Evolutionary conservation across 805 yeast genomes (phyloP).

Genomic region (Kazachstania bromeliacearum): DNA sequence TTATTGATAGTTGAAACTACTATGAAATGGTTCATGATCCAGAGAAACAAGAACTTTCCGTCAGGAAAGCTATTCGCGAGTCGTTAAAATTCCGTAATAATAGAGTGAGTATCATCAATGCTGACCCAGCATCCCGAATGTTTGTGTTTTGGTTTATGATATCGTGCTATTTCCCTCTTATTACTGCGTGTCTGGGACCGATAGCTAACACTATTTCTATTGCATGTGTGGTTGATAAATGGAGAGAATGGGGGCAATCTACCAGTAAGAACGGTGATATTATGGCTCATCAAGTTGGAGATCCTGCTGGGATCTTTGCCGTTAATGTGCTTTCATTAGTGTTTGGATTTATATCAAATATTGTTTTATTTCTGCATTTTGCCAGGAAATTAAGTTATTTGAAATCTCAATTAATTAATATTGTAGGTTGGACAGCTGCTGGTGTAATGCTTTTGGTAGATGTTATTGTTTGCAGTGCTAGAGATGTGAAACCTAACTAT

Average conservation of each 20-base stretch:
- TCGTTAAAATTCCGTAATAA: slow-evolving; percentile 17
- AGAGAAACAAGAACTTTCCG: neutral
- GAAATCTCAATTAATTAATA: slow-evolving; percentile 53
- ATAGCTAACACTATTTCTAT: slow-evolving; percentile 65
- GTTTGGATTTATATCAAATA: slow-evolving; percentile 59
- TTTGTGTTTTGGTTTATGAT: slow-evolving; percentile 49
- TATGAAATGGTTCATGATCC: slow-evolving; percentile 2
- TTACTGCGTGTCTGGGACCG: slow-evolving; percentile 74
- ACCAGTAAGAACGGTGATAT: slow-evolving; percentile 2
- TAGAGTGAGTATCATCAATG: slow-evolving; percentile 20
- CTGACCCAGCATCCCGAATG: slow-evolving; percentile 17
- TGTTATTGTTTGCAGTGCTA: slow-evolving; percentile 17
- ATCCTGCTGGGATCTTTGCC: slow-evolving; percentile 37
- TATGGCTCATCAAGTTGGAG: slow-evolving; percentile 19
- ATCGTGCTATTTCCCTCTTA: slow-evolving; percentile 62
- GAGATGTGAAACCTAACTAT: slow-evolving; percentile 15
- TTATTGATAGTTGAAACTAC: neutral
- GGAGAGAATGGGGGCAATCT: slow-evolving; percentile 37
- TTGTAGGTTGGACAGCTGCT: slow-evolving; percentile 57
- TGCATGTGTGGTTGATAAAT: slow-evolving; percentile 58
- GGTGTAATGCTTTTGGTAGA: slow-evolving; percentile 41
- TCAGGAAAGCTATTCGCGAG: slow-evolving; percentile 4
- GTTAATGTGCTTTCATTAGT: slow-evolving; percentile 56
- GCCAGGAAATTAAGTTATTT: slow-evolving; percentile 47
- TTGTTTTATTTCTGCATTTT: slow-evolving; percentile 62